Evolutionary conservation across 1,284 basidiomycete genomes (phyloP).

Genomic region (Fomes fomentarius): DNA sequence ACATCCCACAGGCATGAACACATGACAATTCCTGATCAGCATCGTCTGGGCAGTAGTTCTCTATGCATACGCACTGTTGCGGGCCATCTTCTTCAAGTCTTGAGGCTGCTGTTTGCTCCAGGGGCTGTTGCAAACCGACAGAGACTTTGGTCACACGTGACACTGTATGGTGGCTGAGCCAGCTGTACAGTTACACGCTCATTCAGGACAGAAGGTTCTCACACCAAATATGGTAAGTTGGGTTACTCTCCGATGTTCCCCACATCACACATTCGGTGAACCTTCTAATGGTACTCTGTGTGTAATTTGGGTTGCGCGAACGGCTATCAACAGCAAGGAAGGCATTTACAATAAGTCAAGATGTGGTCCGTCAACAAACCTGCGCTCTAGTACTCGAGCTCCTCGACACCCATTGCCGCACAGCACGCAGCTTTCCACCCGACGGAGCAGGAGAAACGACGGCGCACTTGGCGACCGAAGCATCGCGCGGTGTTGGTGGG

Average conservation of each 20-base stretch:
- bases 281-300: conserved; percentile 2
- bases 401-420: conserved; percentile 46
- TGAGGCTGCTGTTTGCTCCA: conserved; percentile 48
- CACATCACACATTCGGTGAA: no score
- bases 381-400: conserved; percentile 22
- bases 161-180: conserved; percentile 37
- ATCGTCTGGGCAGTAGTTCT: neutral
- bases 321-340: conserved; percentile 4
- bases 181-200: conserved; percentile 46
- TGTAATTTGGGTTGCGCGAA: neutral
- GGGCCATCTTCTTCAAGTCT: conserved; percentile 72
- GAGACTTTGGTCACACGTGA: conserved; percentile 29
- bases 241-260: no score
- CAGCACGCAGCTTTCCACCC: conserved; percentile 49
- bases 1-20: neutral
- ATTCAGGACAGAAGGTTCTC: conserved; percentile 24
- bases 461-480: conserved; percentile 6
- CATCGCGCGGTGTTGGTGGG: conserved; percentile 34
- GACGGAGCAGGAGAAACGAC: conserved; percentile 9
- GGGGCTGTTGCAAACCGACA: conserved; percentile 24
- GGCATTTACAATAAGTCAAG: conserved; percentile 23
- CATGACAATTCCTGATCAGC: conserved; percentile 6
- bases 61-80: conserved; percentile 56
- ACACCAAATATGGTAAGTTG: conserved; percentile 17
- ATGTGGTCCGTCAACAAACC: conserved; percentile 21